Evolutionary conservation across 768 basidiomycete species (phyloP).

Genomic region (Tylopilus sp.): DNA sequence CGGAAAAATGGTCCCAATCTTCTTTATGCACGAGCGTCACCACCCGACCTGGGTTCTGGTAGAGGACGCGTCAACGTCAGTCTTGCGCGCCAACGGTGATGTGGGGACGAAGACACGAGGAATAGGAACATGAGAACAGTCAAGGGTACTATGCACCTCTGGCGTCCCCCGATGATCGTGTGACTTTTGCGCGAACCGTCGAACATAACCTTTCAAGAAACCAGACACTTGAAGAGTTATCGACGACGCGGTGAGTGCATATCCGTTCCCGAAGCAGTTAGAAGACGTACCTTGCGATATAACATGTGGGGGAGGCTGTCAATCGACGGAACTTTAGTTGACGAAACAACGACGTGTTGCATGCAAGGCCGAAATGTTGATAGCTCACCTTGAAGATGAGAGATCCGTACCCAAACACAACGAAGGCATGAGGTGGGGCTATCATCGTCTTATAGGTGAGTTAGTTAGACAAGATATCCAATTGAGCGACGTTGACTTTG

Average conservation of each 20-base stretch:
- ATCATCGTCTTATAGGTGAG: slow-evolving; percentile 5
- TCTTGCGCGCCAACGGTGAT: not conserved
- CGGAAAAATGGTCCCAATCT: slow-evolving; percentile 80
- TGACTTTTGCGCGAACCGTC: slow-evolving; percentile 87
- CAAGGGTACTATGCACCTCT: slow-evolving; percentile 45
- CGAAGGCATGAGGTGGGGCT: slow-evolving; percentile 43
- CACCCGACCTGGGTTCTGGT: slow-evolving; percentile 78
- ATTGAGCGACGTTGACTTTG: not conserved
- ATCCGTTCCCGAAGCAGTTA: not conserved
- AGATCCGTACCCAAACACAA: slow-evolving; percentile 91
- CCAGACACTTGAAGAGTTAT: slow-evolving; percentile 52
- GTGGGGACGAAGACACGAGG: not conserved
- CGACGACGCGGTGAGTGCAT: not conserved
- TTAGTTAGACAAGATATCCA: not conserved
- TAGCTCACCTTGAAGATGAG: slow-evolving; percentile 76
- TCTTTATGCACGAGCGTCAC: slow-evolving; percentile 87
- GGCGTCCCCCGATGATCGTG: slow-evolving; percentile 93
- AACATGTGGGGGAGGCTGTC: slow-evolving; percentile 80
- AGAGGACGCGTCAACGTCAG: not conserved
- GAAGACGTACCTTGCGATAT: slow-evolving; percentile 51
- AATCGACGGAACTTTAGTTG: not conserved
- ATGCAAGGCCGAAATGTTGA: not conserved
- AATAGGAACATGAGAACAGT: not conserved
- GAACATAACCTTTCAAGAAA: slow-evolving; percentile 86
- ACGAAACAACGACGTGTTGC: no score